Base-by-base conservation (phyloP, 805 yeast genomes). In the Blastobotrys chiropterorum region DNA sequence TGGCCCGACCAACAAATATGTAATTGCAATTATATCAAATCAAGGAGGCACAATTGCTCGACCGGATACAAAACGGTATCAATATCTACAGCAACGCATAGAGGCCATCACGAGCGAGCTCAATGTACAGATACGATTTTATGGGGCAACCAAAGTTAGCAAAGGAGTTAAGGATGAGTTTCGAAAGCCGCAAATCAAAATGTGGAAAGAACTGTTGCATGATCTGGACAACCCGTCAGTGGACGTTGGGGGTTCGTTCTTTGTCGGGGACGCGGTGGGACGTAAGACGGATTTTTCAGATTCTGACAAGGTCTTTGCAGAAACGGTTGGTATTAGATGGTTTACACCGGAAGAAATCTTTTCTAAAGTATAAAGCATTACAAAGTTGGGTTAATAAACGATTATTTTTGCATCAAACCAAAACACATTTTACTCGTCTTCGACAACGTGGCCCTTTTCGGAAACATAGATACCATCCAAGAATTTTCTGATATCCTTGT, bases 401-500 rank as follows among this genome's bases (percentile, higher is more conserved):
- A 22, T 44, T 34, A 22, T 44, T 38, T 34, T 22, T 43, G n/a
- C 34, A 43, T 21, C 34, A 43, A 43, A 30, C 31, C 17, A 41
- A 19, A 21, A 16, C 21, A 31, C 38, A 14, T 14, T 7, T 46
- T 46, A 54, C 46, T 59, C 64, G 46, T 84, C 90, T 73, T 83
- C 87, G 61, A 77, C 86, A 72, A 92, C 80, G 74, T 79, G 79
- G 71, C 96, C 96, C 79, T 86, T 86, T 80, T 86, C 95, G 65
- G 97, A 90, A 69, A 92, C 99, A 77, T 92, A 92, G 80, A 92
- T 90, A 90, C 99, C 99, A 78, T 95, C 99, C 83, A 94, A 86
- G 85, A 92, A 92, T 84, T 92, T 92, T 81, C 99, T 88, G 90
- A 94, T 92, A 94, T 92, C 99, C 92, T 94, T 94, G 94, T 92